A percentile compares a stretch with the other conserved stretches of the same genome.
phyloP scores from a whole-genome alignment of 169 alveolate genomes.

The Cryptosporidium sp. region DNA sequence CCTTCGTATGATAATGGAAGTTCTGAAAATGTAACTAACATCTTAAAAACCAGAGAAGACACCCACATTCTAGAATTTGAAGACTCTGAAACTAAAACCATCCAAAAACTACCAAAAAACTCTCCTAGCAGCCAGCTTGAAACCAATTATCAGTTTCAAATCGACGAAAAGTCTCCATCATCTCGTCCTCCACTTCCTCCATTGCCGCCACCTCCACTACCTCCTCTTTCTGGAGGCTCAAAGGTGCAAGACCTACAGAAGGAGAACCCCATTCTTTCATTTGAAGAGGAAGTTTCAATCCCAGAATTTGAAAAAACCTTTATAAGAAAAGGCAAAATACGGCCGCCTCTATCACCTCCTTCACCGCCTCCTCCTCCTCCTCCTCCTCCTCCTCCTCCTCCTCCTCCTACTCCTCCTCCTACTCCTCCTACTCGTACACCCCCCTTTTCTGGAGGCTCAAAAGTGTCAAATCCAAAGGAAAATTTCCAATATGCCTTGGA shows the following conservation, averaged over 20 bases:
- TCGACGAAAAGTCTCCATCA: neutral
- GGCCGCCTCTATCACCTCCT: constrained; percentile 9
- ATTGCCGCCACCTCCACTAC: constrained; percentile 12
- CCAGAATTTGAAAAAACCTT: neutral
- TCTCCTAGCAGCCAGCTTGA: no score
- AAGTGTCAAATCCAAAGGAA: neutral
- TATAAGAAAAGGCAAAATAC: neutral
- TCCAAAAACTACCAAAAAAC: no score
- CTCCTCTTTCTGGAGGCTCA: constrained; percentile 9
- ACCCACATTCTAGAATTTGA: no score
- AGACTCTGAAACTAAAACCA: no score
- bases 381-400: constrained; percentile 38
- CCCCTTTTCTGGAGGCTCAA: neutral
- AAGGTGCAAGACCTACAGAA: no score
- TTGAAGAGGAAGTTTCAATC: neutral
- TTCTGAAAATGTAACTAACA: no score
- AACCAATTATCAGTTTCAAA: no score
- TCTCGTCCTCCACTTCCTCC: neutral
- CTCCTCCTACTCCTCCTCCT: neutral
- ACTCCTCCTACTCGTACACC: neutral
- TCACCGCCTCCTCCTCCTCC: constrained; percentile 43
- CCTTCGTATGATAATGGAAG: neutral
- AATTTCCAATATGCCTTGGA: neutral
- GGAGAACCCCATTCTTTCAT: neutral
- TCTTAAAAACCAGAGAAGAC: no score